A percentile compares a stretch with the other conserved stretches of the same genome.
These are phyloP conservation scores for Hypocrella siamensis DNA, from an alignment of 2,329 filamentous ascomycete genomes.

Conservation along the genomic window DNA sequence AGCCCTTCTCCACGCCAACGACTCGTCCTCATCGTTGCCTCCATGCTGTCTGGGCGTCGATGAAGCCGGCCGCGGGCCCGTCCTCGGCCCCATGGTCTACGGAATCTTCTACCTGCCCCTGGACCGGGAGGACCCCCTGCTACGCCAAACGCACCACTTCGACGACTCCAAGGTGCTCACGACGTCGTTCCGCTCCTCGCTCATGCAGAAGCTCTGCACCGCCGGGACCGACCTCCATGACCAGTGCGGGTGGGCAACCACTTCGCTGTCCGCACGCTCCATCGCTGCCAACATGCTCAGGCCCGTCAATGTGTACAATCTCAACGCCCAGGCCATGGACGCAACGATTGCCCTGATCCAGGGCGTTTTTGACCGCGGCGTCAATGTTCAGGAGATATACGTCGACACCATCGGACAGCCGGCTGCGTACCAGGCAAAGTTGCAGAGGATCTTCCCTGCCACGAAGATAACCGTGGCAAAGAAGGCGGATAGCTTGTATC, in stretches of 20 bases:
- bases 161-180: constrained; percentile 92
- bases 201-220: constrained; percentile 58
- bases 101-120: constrained; percentile 62
- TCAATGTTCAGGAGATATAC: constrained; percentile 79
- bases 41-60: constrained; percentile 73
- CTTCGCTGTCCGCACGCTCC: constrained; percentile 67
- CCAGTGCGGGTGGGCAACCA: constrained; percentile 68
- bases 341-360: constrained; percentile 73
- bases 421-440: constrained; percentile 64
- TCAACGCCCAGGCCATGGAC: constrained; percentile 93
- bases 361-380: constrained; percentile 57
- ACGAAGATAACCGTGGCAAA: constrained; percentile 63
- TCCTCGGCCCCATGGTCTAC: constrained; percentile 72
- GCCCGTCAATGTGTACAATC: constrained; percentile 59
- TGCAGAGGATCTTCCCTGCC: constrained; percentile 73
- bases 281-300: constrained; percentile 68
- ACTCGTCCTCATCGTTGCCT: constrained; percentile 16
- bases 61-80: constrained; percentile 84
- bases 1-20: constrained; percentile 30
- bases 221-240: constrained; percentile 29
- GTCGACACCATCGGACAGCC: constrained; percentile 89
- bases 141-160: constrained; percentile 69
- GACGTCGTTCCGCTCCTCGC: constrained; percentile 55
- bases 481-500: constrained; percentile 86
- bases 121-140: constrained; percentile 52